Evolutionary conservation across 1,139 yeast genomes (phyloP), one percentile per base, ranked within the genome.

Genomic region (Suhomyces wounanorum): DNA sequence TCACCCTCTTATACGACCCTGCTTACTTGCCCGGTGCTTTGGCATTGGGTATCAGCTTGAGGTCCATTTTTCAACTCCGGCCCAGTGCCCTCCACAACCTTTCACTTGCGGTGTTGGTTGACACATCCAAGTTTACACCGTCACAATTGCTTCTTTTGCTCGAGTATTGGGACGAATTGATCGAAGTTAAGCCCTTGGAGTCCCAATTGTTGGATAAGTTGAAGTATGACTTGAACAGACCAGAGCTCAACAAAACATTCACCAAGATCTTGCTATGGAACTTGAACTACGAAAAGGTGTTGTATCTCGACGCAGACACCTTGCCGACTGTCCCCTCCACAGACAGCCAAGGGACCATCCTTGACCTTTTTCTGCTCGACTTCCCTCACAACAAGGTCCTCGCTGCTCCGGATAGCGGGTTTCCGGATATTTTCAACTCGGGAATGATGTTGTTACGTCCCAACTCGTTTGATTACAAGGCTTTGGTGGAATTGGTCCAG

Each of bases 341-440:
- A 2, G 23, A 37, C 11, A 25, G 18, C 17, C 45, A 48, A 21
- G 84, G 57, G 72, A 81, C 63, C 62, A 69, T 58, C 44, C 60
- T 63, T 35, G 73, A 67, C 52, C 66, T 67, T 45, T 63, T 68
- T 51, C 59, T 53, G 44, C 59, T 75, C 43, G 71, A 70, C 7
- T 67, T 76, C 43, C 70, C 68, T 1, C 58, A 63, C 16, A 62
- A 68, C 38, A 75, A 78, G 52, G 75, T 87, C 14, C 71, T 78
- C 43, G 98, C 97, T 0, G 78, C 89, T n/a, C 95, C 97, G 0
- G 98, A 94, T 69, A 78, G 86, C 26, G 97, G 98, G 16, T 94
- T 97, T 85, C 98, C 98, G 0, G 98, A 94, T 68, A 80, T 89
- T 60, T 94, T 94, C 77, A 94, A 94, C 69, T 85, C 96, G 23